Conservation (phyloP, 2,329 filamentous ascomycete genomes). For the Aspergillus sergii region DNA sequence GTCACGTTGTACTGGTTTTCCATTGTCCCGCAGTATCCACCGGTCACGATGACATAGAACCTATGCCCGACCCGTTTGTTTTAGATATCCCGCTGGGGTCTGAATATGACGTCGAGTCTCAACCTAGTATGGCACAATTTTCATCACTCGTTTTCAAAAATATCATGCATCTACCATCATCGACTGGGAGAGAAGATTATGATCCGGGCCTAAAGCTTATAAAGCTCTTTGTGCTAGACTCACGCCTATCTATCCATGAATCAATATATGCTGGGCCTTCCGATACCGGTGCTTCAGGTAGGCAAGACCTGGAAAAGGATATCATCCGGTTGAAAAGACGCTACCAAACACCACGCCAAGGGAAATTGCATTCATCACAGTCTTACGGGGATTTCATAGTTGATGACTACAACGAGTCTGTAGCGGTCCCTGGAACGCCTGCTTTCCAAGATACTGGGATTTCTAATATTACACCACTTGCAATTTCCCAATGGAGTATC, state of each 20-base stretch:
- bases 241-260: slow-evolving; percentile 37
- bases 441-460: slow-evolving; percentile 12
- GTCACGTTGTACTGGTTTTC: slow-evolving; percentile 35
- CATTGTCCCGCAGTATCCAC: slow-evolving; percentile 30
- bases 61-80: slow-evolving; percentile 37
- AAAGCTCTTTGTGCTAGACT: slow-evolving; percentile 40
- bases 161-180: slow-evolving; percentile 27
- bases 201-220: slow-evolving; percentile 30
- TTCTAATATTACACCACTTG: slow-evolving; percentile 12
- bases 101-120: slow-evolving; percentile 13
- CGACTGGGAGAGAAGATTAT: slow-evolving; percentile 19
- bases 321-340: slow-evolving; percentile 28
- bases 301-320: slow-evolving; percentile 19
- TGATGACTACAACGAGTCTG: slow-evolving; percentile 40
- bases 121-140: slow-evolving; percentile 20
- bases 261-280: slow-evolving; percentile 31
- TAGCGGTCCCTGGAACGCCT: slow-evolving; percentile 10
- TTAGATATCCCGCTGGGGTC: slow-evolving; percentile 30
- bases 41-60: slow-evolving; percentile 22
- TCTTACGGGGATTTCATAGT: slow-evolving; percentile 38
- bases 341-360: slow-evolving; percentile 13
- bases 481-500: slow-evolving; percentile 31
- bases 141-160: slow-evolving; percentile 39
- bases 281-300: slow-evolving; percentile 11
- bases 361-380: slow-evolving; percentile 6